Percentiles rank a stretch among this genome's conserved stretches.
Evolutionary conservation across 2,329 filamentous ascomycete genomes (phyloP).

Genomic region (Cercospora sesami): DNA sequence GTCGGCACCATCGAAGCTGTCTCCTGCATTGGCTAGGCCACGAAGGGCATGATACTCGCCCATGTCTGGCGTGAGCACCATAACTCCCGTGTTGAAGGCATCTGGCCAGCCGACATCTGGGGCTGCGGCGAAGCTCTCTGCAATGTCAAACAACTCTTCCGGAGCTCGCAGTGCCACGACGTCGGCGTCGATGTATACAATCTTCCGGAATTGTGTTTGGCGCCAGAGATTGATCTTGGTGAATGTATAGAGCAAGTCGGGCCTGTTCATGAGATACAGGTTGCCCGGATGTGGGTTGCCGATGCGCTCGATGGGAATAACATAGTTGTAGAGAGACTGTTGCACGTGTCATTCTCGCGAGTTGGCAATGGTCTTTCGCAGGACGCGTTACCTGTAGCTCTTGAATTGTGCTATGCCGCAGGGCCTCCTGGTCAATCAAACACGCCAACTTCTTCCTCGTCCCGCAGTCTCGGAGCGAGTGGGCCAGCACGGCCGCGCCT

Average conservation of each 20-base stretch:
- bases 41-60: constrained; percentile 83
- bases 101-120: constrained; percentile 98
- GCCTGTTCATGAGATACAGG: constrained; percentile 85
- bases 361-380: not conserved
- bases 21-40: constrained; percentile 79
- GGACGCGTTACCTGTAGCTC: constrained; percentile 66
- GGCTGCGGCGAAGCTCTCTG: constrained; percentile 66
- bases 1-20: constrained; percentile 95
- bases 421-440: constrained; percentile 75
- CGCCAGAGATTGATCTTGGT: constrained; percentile 97
- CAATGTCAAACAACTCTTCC: constrained; percentile 81
- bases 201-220: constrained; percentile 82
- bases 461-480: constrained; percentile 88
- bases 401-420: constrained; percentile 72
- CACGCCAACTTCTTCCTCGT: constrained; percentile 82
- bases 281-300: constrained; percentile 76
- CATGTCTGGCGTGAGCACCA: constrained; percentile 84
- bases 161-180: constrained; percentile 86
- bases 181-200: constrained; percentile 94
- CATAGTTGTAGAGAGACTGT: constrained; percentile 80
- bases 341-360: constrained; percentile 10
- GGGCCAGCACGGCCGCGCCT: constrained; percentile 91
- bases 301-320: constrained; percentile 80
- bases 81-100: constrained; percentile 95
- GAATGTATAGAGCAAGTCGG: constrained; percentile 87